These are phyloP conservation scores for Cyclotella cryptica DNA, from an alignment of 108 stramenopile species.

Conservation along the genomic window DNA sequence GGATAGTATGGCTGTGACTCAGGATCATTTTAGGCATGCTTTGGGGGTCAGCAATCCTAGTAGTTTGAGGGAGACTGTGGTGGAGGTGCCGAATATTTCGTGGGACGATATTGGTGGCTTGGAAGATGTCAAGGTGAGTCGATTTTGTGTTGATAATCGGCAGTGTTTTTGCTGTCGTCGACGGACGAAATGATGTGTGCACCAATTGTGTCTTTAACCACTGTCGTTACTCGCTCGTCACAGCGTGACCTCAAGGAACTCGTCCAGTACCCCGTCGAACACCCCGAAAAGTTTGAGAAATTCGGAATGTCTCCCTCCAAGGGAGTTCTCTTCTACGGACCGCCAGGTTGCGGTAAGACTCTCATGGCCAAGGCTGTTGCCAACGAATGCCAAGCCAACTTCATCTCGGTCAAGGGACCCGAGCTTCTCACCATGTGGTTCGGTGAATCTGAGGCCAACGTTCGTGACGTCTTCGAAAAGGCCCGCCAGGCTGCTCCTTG, in stretches of 20 bases:
- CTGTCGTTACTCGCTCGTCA: background rate
- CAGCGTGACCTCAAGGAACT: constrained; percentile 99
- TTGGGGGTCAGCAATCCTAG: constrained; percentile 97
- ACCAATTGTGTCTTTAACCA: background rate
- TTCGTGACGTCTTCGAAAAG: constrained; percentile 99
- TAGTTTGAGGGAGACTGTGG: constrained; percentile 97
- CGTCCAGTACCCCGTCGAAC: constrained; percentile 99
- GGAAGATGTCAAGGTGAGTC: constrained; percentile 93
- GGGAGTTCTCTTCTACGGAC: constrained; percentile 99
- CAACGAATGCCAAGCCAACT: constrained; percentile 99
- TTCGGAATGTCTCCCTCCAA: constrained; percentile 98
- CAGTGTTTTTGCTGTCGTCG: background rate
- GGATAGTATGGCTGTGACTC: constrained; percentile 98
- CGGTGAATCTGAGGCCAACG: constrained; percentile 99
- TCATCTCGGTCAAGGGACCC: constrained; percentile 99
- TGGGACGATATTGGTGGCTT: constrained; percentile 99
- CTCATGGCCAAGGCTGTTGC: constrained; percentile 99
- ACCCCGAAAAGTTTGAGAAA: constrained; percentile 99
- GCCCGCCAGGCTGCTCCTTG: constrained; percentile 99
- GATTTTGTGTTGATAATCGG: background rate
- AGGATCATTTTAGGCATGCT: constrained; percentile 99
- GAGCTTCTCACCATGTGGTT: constrained; percentile 99
- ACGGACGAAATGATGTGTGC: background rate
- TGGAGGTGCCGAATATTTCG: constrained; percentile 98
- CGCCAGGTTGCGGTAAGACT: constrained; percentile 99